Evolutionary conservation across 2,329 filamentous ascomycete species (phyloP).

Genomic region (Botrytis fabae): DNA sequence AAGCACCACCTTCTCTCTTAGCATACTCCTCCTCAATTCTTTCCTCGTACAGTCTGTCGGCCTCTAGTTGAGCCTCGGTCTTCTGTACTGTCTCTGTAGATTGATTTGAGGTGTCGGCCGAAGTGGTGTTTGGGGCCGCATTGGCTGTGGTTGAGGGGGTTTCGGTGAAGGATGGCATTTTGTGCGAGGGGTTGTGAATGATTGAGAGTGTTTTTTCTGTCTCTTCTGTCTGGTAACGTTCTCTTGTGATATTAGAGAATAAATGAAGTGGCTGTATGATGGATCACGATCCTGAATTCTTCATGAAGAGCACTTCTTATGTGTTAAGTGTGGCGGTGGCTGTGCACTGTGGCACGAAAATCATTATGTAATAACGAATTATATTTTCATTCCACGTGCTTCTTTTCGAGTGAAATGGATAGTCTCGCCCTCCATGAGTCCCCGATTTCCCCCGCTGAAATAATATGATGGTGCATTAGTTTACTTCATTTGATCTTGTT

Average conservation of each 20-base stretch:
- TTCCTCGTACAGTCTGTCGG: slow-evolving; percentile 29
- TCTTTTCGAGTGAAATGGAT: not conserved
- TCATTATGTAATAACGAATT: slow-evolving; percentile 6
- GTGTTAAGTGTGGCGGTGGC: slow-evolving; percentile 1
- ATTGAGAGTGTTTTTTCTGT: not conserved
- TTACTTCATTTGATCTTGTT: not conserved
- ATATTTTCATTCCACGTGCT: not conserved
- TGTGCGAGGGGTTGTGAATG: not conserved
- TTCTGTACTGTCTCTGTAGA: slow-evolving; percentile 14
- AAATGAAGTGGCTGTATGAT: not conserved
- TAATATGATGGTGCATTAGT: not conserved
- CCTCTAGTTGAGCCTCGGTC: slow-evolving; percentile 25
- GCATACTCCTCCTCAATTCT: slow-evolving; percentile 30
- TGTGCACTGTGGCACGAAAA: not conserved
- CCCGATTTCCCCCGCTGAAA: not conserved
- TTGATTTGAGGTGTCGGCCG: not conserved
- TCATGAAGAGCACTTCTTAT: slow-evolving; percentile 2
- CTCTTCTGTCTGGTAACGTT: not conserved
- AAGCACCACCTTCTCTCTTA: slow-evolving; percentile 36
- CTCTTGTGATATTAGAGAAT: not conserved
- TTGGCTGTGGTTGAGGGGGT: slow-evolving; percentile 7
- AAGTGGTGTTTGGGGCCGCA: not conserved
- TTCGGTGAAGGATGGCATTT: slow-evolving; percentile 22
- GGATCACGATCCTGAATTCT: not conserved
- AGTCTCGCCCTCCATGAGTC: not conserved